These are phyloP conservation scores for Rhodomyrtus psidioides DNA, from an alignment of 441 rosid species.

Conservation along the genomic window DNA sequence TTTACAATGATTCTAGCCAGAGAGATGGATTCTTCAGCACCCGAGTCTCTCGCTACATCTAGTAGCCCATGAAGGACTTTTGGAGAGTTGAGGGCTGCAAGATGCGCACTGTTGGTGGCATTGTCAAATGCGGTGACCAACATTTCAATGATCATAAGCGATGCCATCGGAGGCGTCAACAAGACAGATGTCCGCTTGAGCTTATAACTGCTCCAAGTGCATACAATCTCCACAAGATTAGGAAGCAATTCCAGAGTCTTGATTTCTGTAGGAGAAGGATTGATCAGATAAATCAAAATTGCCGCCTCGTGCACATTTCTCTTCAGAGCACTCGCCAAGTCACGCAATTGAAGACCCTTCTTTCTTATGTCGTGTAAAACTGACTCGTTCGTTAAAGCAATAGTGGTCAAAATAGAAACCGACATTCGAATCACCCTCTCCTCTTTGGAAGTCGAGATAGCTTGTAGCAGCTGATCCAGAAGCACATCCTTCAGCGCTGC, in stretches of 20 bases:
- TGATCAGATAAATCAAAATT: constrained; percentile 61
- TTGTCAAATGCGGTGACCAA: constrained; percentile 78
- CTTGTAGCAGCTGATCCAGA: constrained; percentile 58
- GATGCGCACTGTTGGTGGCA: constrained; percentile 60
- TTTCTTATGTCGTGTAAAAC: constrained; percentile 61
- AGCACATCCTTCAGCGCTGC: constrained; percentile 62
- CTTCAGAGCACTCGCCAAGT: constrained; percentile 70
- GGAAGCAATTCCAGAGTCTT: constrained; percentile 81
- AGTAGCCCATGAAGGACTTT: constrained; percentile 52
- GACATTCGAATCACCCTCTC: constrained; percentile 63
- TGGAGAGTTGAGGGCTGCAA: constrained; percentile 72
- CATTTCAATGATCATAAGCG: constrained; percentile 86
- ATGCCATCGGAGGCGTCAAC: constrained; percentile 79
- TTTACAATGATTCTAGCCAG: constrained; percentile 71
- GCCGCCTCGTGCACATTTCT: constrained; percentile 86
- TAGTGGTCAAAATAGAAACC: constrained; percentile 54
- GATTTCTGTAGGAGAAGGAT: constrained; percentile 83
- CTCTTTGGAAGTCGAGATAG: constrained; percentile 64
- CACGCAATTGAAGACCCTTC: constrained; percentile 55
- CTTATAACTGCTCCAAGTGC: constrained; percentile 36
- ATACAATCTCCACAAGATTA: constrained; percentile 62
- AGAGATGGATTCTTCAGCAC: constrained; percentile 51
- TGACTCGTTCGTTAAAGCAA: constrained; percentile 47
- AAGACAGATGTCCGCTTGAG: constrained; percentile 25
- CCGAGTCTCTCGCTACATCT: constrained; percentile 51